Percentiles rank a stretch among this genome's conserved stretches.
phyloP scores from a whole-genome alignment of 768 basidiomycete genomes.

The Holtermannia corniformis region DNA sequence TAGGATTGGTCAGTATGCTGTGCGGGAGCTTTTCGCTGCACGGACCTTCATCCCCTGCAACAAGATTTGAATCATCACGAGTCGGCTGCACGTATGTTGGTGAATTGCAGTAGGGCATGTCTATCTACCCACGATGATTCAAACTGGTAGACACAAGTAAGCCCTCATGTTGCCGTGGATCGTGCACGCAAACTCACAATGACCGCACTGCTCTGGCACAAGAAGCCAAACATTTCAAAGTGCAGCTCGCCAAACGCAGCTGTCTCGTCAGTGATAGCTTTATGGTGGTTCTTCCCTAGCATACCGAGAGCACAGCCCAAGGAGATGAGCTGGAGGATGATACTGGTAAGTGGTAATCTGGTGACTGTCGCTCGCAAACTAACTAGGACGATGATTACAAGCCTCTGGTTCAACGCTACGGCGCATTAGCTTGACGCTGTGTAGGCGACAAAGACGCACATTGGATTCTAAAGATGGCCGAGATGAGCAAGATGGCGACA shows the following conservation, averaged over 20 bases:
- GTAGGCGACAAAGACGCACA: conserved; percentile 66
- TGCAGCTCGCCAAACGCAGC: conserved; percentile 80
- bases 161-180: background rate
- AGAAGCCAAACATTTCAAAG: conserved; percentile 79
- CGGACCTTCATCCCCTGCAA: conserved; percentile 71
- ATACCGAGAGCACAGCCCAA: conserved; percentile 50
- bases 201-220: conserved; percentile 78
- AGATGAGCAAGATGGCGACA: conserved; percentile 34
- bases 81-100: conserved; percentile 75
- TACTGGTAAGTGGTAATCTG: background rate
- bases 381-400: conserved; percentile 67
- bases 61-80: conserved; percentile 93
- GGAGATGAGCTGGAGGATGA: conserved; percentile 60
- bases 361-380: conserved; percentile 1
- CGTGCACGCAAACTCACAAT: conserved; percentile 49
- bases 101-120: background rate
- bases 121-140: conserved; percentile 22
- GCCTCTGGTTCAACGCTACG: conserved; percentile 70
- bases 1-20: conserved; percentile 1
- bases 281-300: background rate
- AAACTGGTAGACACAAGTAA: conserved; percentile 8
- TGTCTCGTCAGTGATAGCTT: conserved; percentile 1
- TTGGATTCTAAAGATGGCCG: conserved; percentile 31
- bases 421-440: conserved; percentile 41
- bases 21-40: background rate